Evolutionary conservation across 164 flowering plant species (phyloP), one percentile per base, ranked within the genome.

Genomic region (Vitis amurensis): DNA sequence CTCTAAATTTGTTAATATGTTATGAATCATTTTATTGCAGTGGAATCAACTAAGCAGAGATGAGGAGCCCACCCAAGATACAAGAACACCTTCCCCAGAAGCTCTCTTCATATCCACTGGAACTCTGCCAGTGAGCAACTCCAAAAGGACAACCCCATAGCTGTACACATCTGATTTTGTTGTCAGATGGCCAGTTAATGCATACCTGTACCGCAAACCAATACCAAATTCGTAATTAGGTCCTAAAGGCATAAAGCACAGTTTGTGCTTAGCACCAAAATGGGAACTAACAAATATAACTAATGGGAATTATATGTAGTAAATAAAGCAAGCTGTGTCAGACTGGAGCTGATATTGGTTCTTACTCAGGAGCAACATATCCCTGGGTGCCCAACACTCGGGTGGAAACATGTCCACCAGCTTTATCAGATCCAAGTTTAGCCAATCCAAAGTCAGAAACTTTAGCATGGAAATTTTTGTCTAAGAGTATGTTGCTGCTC

Each of bases 371-470:
- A 30, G 98, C 97, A 63, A 90, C 94, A 55, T 95, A 91, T 78
- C 98, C 98, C 68, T 90, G 97, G 53, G 98, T 95, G 71, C 99
- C 99, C 79, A 95, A 78, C 4, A 95, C 98, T 63, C 98, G 88
- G 13, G 98, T 95, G 3, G 97, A 95, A 70, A 95, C 98, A 84
- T 95, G 95, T 11, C 97, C 97, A 49, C 98, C 94, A 65, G 88
- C 98, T 77, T 83, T 89, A 61, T 88, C 98, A 71, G 98, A 84
- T 68, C 99, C 99, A 76, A 89, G 83, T 79, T 91, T 94, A 62
- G 99, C 99, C 82, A 94, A 71, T 70, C 99, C 98, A 79, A 95
- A 93, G 83, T 95, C 99, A 69, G 98, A 95, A 71, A 95, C 91
- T 81, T 93, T 95, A 70, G 98, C 98, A 83, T 89, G 97, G 71